phyloP scores from a whole-genome alignment of 495 filamentous ascomycete genomes.

The Lichina pygmaea region DNA sequence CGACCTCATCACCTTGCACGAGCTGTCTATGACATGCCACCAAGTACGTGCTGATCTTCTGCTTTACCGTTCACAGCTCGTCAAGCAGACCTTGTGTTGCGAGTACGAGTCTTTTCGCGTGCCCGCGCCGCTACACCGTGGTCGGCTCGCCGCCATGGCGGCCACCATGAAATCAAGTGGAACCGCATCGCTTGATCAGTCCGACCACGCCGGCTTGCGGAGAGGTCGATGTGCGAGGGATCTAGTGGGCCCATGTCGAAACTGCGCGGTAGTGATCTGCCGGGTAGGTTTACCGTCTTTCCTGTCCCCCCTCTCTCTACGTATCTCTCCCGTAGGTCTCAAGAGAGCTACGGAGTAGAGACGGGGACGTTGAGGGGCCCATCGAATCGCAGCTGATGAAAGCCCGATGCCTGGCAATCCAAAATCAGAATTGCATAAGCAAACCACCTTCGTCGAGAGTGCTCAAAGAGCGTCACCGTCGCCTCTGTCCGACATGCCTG shows the following conservation, averaged over 20 bases:
- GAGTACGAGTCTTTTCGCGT: constrained; percentile 31
- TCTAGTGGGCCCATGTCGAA: constrained; percentile 56
- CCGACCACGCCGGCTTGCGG: too few relatives aligned
- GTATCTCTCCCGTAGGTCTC: background rate
- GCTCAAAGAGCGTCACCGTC: constrained; percentile 43
- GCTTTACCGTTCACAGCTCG: constrained; percentile 43
- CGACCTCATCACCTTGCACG: constrained; percentile 66
- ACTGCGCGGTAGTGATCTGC: constrained; percentile 51
- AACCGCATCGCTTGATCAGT: too few relatives aligned
- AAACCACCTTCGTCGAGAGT: constrained; percentile 37
- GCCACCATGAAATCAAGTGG: too few relatives aligned
- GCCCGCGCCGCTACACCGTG: too few relatives aligned
- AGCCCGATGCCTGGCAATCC: too few relatives aligned
- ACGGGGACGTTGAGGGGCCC: too few relatives aligned
- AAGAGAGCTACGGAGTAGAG: too few relatives aligned
- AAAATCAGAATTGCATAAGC: constrained; percentile 48
- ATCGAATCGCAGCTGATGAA: too few relatives aligned
- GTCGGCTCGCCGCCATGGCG: too few relatives aligned
- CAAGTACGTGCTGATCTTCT: constrained; percentile 49
- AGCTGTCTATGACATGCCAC: constrained; percentile 51
- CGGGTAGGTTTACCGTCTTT: constrained; percentile 24
- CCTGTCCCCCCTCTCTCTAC: background rate
- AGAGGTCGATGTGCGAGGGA: constrained; percentile 49
- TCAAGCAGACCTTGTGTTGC: constrained; percentile 52
- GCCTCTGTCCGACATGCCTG: constrained; percentile 48